Evolutionary conservation across 1,284 basidiomycete genomes (phyloP).

Genomic region (Cutaneotrichosporon cavernicola): DNA sequence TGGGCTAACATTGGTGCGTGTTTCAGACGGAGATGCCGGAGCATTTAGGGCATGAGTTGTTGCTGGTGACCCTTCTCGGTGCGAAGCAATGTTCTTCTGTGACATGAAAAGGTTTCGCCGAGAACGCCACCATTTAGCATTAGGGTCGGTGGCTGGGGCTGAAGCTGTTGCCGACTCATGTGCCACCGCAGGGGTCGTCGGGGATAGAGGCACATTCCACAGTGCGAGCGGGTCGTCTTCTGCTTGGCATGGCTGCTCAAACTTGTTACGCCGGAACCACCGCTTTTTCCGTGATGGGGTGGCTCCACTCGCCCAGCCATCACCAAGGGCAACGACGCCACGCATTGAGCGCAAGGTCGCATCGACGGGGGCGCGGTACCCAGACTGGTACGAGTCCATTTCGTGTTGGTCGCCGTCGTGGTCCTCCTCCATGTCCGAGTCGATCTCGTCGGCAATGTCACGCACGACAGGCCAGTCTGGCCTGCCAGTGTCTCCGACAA

Average conservation of each 20-base stretch:
- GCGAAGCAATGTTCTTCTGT: slow-evolving; percentile 12
- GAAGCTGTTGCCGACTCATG: background rate
- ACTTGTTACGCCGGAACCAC: slow-evolving; percentile 19
- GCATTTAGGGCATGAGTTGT: background rate
- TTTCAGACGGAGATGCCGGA: background rate
- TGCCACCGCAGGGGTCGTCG: background rate
- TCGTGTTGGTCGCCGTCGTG: slow-evolving; percentile 21
- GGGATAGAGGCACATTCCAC: slow-evolving; percentile 1
- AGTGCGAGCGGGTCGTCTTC: slow-evolving; percentile 22
- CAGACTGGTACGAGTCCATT: slow-evolving; percentile 25
- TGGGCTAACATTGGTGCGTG: background rate
- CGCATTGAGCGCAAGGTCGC: slow-evolving; percentile 34
- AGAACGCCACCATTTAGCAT: slow-evolving; percentile 27
- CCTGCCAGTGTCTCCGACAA: slow-evolving; percentile 12
- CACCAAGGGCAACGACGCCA: slow-evolving; percentile 44
- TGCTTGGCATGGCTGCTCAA: slow-evolving; percentile 1
- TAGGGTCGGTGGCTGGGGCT: background rate
- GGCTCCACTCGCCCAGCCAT: slow-evolving; percentile 44
- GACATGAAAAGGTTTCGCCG: slow-evolving; percentile 21
- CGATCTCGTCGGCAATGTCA: slow-evolving; percentile 14
- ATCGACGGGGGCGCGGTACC: slow-evolving; percentile 28
- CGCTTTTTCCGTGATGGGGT: slow-evolving; percentile 15
- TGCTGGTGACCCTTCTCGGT: background rate
- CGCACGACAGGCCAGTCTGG: slow-evolving; percentile 17
- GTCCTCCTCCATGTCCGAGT: slow-evolving; percentile 3